These are phyloP conservation scores for Plectosphaerella plurivora DNA, from an alignment of 2,329 filamentous ascomycete genomes.

Conservation along the genomic window DNA sequence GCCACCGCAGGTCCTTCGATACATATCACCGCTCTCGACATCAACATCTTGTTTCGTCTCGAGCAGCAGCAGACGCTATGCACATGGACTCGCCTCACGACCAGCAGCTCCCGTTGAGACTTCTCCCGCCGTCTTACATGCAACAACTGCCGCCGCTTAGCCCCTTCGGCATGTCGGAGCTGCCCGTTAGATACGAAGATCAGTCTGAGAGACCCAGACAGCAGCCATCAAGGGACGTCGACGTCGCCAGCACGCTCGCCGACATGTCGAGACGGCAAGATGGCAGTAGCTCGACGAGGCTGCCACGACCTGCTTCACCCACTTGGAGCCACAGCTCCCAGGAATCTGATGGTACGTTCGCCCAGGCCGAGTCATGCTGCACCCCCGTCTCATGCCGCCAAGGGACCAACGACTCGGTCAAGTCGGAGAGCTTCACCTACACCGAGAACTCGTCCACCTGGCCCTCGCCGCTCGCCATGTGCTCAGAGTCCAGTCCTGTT, in stretches of 20 bases:
- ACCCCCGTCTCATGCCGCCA: neutral
- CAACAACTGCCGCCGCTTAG: neutral
- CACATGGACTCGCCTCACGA: neutral
- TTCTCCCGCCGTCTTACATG: neutral
- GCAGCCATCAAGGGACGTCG: too few relatives aligned
- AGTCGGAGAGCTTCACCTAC: neutral
- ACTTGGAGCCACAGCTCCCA: slow-evolving; percentile 1
- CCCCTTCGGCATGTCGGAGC: neutral
- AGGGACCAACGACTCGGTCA: slow-evolving; percentile 1
- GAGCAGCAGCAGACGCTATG: neutral
- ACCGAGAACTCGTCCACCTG: neutral
- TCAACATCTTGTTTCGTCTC: slow-evolving; percentile 4
- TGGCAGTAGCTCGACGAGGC: neutral
- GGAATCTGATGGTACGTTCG: neutral
- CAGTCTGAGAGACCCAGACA: neutral
- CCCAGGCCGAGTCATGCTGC: too few relatives aligned
- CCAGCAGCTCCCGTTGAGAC: neutral
- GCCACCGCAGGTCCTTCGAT: neutral
- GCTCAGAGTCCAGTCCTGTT: neutral
- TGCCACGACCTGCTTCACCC: neutral
- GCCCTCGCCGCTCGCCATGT: neutral
- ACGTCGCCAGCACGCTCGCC: neutral
- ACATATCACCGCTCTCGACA: neutral
- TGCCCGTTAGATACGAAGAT: neutral
- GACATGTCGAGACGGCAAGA: neutral